Evolutionary conservation across 2,329 filamentous ascomycete genomes (phyloP).

Genomic region (Zymoseptoria passerinii): DNA sequence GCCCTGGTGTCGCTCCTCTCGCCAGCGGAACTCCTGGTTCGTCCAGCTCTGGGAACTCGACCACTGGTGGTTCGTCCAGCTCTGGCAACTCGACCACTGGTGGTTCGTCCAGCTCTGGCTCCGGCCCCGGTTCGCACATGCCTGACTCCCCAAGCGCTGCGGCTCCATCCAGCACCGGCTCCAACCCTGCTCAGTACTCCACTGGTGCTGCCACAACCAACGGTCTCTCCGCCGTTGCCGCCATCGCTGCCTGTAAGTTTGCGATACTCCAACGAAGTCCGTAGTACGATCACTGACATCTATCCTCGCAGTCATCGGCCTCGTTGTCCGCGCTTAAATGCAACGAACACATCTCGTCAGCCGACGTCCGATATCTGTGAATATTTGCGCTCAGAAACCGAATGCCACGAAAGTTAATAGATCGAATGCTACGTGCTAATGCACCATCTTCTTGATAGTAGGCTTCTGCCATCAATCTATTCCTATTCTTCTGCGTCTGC

Average conservation of each 20-base stretch:
- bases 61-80: background rate
- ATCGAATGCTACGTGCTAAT: background rate
- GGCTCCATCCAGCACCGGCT: background rate
- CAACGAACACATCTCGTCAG: background rate
- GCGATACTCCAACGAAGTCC: background rate
- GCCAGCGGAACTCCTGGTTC: background rate
- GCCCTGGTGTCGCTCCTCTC: background rate
- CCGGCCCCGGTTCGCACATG: background rate
- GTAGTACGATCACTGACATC: background rate
- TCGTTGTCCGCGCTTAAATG: background rate
- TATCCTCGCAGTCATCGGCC: background rate
- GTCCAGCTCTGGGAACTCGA: background rate
- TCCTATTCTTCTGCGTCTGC: background rate
- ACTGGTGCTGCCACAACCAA: conserved; percentile 3
- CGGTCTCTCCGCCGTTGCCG: conserved; percentile 1
- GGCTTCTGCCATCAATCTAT: background rate
- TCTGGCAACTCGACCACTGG: background rate
- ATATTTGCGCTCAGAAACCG: background rate
- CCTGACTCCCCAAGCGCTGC: conserved; percentile 1
- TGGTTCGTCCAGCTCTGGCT: background rate
- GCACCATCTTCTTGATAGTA: background rate
- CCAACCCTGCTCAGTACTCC: conserved; percentile 3
- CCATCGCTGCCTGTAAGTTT: conserved; percentile 1
- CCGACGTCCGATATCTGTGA: background rate
- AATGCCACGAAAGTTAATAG: background rate